Evolutionary conservation across 2,329 filamentous ascomycete genomes (phyloP).

Genomic region (Pseudocercospora cruenta): DNA sequence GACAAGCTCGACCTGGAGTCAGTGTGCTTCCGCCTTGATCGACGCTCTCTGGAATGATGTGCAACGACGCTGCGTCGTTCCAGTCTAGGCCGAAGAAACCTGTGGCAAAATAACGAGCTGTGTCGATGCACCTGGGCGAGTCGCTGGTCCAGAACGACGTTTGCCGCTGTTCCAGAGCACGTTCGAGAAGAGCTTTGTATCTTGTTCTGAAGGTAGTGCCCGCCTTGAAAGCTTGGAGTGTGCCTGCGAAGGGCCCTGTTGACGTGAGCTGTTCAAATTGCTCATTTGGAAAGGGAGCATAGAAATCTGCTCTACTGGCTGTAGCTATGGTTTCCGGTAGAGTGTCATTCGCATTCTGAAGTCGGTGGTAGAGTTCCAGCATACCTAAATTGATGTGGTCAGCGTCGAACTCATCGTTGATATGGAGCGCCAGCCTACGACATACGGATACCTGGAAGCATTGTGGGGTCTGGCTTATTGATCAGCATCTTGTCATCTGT

Average conservation of each 20-base stretch:
- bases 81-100: conserved; percentile 60
- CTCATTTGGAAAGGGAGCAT: conserved; percentile 49
- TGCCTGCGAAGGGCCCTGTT: conserved; percentile 61
- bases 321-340: conserved; percentile 59
- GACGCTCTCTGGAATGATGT: conserved; percentile 57
- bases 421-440: conserved; percentile 25
- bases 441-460: conserved; percentile 54
- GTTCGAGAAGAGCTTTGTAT: conserved; percentile 53
- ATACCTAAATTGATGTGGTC: conserved; percentile 44
- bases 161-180: conserved; percentile 32
- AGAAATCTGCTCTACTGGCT: conserved; percentile 59
- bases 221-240: conserved; percentile 57
- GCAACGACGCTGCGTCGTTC: conserved; percentile 46
- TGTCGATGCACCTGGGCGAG: conserved; percentile 59
- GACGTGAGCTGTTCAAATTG: conserved; percentile 59
- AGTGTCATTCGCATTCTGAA: conserved; percentile 46
- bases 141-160: conserved; percentile 59
- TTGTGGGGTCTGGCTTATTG: conserved; percentile 49
- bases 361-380: conserved; percentile 51
- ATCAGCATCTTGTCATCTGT: not conserved
- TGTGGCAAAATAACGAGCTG: conserved; percentile 58
- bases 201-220: conserved; percentile 58
- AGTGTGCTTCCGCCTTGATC: conserved; percentile 59
- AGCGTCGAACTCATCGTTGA: not conserved
- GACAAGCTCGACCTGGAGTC: conserved; percentile 57